Evolutionary conservation across 768 basidiomycete species (phyloP).

Genomic region (Trametes punicea): DNA sequence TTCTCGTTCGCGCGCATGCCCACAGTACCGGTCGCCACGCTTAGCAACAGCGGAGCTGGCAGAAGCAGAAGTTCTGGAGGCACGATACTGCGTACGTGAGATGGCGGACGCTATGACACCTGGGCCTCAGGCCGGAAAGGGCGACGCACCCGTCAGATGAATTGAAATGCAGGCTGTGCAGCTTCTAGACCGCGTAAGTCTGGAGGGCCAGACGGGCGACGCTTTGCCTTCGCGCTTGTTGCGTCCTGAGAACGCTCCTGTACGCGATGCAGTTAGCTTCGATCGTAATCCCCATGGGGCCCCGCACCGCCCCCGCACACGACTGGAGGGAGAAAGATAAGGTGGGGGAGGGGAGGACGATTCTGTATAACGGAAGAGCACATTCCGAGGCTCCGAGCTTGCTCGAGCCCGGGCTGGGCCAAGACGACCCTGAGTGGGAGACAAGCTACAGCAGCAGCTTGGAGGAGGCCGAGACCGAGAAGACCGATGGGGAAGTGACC

Average conservation of each 20-base stretch:
- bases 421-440: background rate
- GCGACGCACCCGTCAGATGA: background rate
- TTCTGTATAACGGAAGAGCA: background rate
- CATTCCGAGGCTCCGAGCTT: background rate
- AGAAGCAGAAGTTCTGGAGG: constrained; percentile 1
- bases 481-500: background rate
- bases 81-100: background rate
- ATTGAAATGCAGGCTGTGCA: background rate
- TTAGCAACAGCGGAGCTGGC: background rate
- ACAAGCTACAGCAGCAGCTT: no score
- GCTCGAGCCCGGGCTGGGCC: background rate
- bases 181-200: background rate
- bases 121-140: no score
- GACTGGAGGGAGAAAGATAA: background rate
- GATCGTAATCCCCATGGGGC: constrained; percentile 14
- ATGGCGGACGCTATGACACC: background rate
- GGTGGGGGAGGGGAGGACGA: background rate
- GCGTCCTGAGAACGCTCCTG: background rate
- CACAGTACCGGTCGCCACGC: background rate
- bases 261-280: background rate
- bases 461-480: background rate
- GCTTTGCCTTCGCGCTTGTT: background rate
- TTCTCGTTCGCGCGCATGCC: constrained; percentile 65
- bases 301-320: constrained; percentile 5
- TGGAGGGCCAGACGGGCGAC: background rate